These are phyloP conservation scores for Colletotrichum brevisporum DNA, from an alignment of 2,329 filamentous ascomycete species.

Conservation along the genomic window DNA sequence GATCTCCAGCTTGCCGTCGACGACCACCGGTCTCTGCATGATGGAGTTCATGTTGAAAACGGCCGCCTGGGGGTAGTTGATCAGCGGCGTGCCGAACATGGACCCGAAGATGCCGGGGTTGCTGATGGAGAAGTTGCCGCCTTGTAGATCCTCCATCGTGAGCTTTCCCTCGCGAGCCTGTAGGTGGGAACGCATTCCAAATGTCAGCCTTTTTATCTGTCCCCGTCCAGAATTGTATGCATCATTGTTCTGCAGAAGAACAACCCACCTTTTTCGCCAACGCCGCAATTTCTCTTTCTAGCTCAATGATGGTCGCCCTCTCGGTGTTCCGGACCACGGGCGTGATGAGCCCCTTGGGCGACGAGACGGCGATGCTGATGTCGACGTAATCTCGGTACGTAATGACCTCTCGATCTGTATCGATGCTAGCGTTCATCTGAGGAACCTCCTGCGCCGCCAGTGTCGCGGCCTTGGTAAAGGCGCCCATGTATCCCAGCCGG, in stretches of 20 bases:
- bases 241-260: fast-evolving
- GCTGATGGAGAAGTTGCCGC: slow-evolving; percentile 83
- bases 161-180: slow-evolving; percentile 80
- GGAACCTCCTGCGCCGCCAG: slow-evolving; percentile 78
- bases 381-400: slow-evolving; percentile 76
- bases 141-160: slow-evolving; percentile 83
- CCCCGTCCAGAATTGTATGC: not conserved
- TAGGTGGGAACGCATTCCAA: not conserved
- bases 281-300: slow-evolving; percentile 70
- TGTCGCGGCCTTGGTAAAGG: slow-evolving; percentile 80
- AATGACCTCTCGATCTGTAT: slow-evolving; percentile 71
- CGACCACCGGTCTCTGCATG: slow-evolving; percentile 68
- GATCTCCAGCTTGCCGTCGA: slow-evolving; percentile 64
- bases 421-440: slow-evolving; percentile 74
- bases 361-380: slow-evolving; percentile 81
- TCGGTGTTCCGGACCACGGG: slow-evolving; percentile 81
- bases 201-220: too few species aligned
- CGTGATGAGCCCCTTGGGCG: slow-evolving; percentile 79
- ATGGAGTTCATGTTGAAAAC: slow-evolving; percentile 73
- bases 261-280: slow-evolving; percentile 75
- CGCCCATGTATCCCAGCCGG: slow-evolving; percentile 79
- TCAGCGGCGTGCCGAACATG: slow-evolving; percentile 72
- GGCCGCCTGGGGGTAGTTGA: slow-evolving; percentile 80
- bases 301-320: slow-evolving; percentile 52
- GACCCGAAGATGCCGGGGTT: slow-evolving; percentile 82